phyloP scores from a whole-genome alignment of 805 yeast species.

The Clavispora phyllophila region DNA sequence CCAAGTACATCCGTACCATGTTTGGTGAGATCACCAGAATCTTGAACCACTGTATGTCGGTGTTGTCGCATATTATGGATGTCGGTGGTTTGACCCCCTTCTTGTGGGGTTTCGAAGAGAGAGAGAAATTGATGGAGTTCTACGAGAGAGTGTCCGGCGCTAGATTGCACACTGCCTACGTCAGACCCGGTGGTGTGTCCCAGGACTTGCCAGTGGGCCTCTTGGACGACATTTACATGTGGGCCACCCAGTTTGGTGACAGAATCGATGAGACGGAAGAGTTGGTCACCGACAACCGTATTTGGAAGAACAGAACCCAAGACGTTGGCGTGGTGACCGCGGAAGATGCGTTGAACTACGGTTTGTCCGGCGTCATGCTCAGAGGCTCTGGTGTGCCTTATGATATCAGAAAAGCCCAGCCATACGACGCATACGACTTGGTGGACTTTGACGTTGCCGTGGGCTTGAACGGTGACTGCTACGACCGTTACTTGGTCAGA shows the following conservation, averaged over 20 bases:
- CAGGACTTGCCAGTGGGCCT: conserved; percentile 84
- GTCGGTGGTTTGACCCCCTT: conserved; percentile 92
- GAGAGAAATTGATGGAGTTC: conserved; percentile 89
- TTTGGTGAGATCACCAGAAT: conserved; percentile 85
- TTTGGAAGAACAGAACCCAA: conserved; percentile 83
- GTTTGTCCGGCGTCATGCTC: conserved; percentile 81
- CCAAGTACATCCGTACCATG: conserved; percentile 76
- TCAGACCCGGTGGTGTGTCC: conserved; percentile 89
- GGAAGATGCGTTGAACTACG: conserved; percentile 80
- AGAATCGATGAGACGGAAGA: conserved; percentile 89
- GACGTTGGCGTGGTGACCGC: conserved; percentile 79
- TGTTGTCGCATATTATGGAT: conserved; percentile 86
- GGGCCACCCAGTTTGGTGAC: conserved; percentile 95
- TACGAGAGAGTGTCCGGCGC: conserved; percentile 90
- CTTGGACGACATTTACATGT: conserved; percentile 87
- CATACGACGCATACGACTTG: conserved; percentile 83
- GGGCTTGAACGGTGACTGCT: conserved; percentile 85
- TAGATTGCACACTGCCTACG: conserved; percentile 81
- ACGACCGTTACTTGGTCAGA: conserved; percentile 81
- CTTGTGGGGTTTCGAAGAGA: conserved; percentile 91
- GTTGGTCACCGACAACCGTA: conserved; percentile 82
- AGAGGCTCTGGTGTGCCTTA: conserved; percentile 88
- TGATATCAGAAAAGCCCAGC: conserved; percentile 81
- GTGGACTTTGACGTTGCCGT: conserved; percentile 87
- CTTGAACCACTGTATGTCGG: conserved; percentile 81